These are phyloP conservation scores for Macrolepiota fuliginosa DNA, from an alignment of 768 basidiomycete genomes.

Conservation along the genomic window DNA sequence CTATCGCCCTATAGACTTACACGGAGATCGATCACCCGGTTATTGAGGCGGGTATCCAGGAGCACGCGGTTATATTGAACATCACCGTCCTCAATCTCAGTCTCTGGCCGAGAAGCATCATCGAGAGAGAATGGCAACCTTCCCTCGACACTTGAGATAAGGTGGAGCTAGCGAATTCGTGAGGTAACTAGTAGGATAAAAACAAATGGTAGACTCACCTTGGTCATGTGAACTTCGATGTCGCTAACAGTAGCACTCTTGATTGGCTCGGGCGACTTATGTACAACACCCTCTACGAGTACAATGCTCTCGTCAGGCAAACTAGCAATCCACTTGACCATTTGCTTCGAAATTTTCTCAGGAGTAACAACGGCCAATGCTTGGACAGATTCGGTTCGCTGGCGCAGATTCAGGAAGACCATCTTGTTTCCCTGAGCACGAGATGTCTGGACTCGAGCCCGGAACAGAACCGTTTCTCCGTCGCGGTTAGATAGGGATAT, in stretches of 20 bases:
- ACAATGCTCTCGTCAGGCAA: constrained; percentile 88
- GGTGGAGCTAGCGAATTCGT: constrained; percentile 58
- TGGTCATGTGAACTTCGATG: constrained; percentile 80
- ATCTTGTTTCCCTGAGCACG: constrained; percentile 94
- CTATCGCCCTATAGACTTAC: constrained; percentile 41
- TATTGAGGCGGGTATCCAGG: constrained; percentile 92
- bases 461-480: constrained; percentile 76
- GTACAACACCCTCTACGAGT: constrained; percentile 81
- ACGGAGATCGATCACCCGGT: constrained; percentile 90
- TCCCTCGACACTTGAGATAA: constrained; percentile 76
- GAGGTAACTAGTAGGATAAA: neutral
- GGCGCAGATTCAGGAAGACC: constrained; percentile 91
- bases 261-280: constrained; percentile 78
- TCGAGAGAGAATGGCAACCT: constrained; percentile 90
- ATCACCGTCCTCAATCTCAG: constrained; percentile 56
- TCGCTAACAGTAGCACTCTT: constrained; percentile 88
- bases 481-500: constrained; percentile 59
- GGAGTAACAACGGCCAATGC: constrained; percentile 72
- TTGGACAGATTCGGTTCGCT: constrained; percentile 84
- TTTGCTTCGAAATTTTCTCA: constrained; percentile 88
- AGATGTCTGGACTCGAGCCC: constrained; percentile 88
- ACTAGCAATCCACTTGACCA: constrained; percentile 88
- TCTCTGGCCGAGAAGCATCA: constrained; percentile 85
- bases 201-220: constrained; percentile 47
- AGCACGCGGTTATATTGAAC: constrained; percentile 77